Evolutionary conservation across 768 basidiomycete genomes (phyloP), one percentile per base, ranked within the genome.

Genomic region (Coprinopsis marcescibilis): DNA sequence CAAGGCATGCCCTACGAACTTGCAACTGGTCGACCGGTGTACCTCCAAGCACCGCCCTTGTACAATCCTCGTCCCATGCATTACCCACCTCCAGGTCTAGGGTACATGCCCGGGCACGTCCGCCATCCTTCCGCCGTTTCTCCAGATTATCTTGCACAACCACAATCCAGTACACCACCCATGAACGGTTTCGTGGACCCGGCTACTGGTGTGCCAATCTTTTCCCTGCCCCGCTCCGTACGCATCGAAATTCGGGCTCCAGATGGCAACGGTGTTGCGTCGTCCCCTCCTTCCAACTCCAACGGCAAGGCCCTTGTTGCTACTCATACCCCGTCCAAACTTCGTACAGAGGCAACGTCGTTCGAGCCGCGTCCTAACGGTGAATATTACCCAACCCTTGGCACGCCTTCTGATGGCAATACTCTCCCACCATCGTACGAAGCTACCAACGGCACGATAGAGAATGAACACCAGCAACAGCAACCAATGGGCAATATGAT

Each of bases 1-100:
- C 81, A 85, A 50, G 89, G 89, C 25, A 73, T 88, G 67, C 72
- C 86, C n/a, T 90, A 83, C 58, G 89, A 91, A 62, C 59, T 89
- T 43, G 80, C 86, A 12, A 89, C 86, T 3, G 89, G 89, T 32
- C 86, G 85, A 30, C 78, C 86, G 10, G 81, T 91, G 26, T 84
- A 83, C 55, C 70, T 90, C 23, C 76, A 81, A 51, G 70, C 75
- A 11, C 75, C 73, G 2, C 70, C 73, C 23, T 73, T 85, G 69
- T 85, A 78, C 57, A 80, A 79, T 40, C 81, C 82, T 42, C 81
- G 78, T n/a, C 81, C 84, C 13, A 57, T 80, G 12, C 76, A 78
- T 60, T 68, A 75, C 58, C 63, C 69, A 29, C 70, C 75, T 25
- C 69, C 73, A 17, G 67, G 59, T 40, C 66, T 56, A 33, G 69